A percentile compares a stretch with the other conserved stretches of the same genome.
phyloP scores from a whole-genome alignment of 108 stramenopile genomes.

The Cyclostephanos invisitatus region DNA sequence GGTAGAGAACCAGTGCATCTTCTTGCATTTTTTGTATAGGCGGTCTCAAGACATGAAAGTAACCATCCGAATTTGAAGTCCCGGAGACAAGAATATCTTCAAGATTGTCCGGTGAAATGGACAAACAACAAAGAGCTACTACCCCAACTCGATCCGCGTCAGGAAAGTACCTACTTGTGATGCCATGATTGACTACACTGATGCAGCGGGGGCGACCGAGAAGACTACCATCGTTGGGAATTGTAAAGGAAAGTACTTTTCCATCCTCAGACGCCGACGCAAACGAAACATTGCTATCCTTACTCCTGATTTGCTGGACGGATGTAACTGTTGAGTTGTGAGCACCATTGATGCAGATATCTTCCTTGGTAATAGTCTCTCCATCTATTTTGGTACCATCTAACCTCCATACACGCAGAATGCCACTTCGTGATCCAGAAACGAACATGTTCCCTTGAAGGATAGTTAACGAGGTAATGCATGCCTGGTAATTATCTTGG shows the following conservation, averaged over 20 bases:
- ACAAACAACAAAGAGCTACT: slow-evolving; percentile 12
- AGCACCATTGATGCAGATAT: slow-evolving; percentile 30
- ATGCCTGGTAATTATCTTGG: slow-evolving; percentile 8
- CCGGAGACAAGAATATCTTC: slow-evolving; percentile 21
- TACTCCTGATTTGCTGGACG: slow-evolving; percentile 10
- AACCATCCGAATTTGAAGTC: slow-evolving; percentile 18
- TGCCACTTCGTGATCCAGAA: slow-evolving; percentile 30
- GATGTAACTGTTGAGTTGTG: slow-evolving; percentile 25
- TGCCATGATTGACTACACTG: slow-evolving; percentile 31
- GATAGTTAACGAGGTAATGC: slow-evolving; percentile 22
- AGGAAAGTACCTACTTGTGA: slow-evolving; percentile 18
- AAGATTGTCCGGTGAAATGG: neutral
- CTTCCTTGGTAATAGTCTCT: slow-evolving; percentile 22
- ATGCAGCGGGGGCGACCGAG: slow-evolving; percentile 24
- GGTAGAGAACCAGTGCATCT: slow-evolving; percentile 41
- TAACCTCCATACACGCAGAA: slow-evolving; percentile 30
- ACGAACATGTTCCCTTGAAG: slow-evolving; percentile 24
- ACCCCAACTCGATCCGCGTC: slow-evolving; percentile 13
- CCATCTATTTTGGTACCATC: slow-evolving; percentile 13
- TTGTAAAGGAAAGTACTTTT: slow-evolving; percentile 36
- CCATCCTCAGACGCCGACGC: slow-evolving; percentile 33
- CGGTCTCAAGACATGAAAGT: slow-evolving; percentile 23
- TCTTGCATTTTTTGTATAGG: neutral
- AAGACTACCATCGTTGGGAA: slow-evolving; percentile 20
- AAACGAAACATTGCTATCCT: slow-evolving; percentile 10